A percentile compares a stretch with the other conserved stretches of the same genome.
phyloP scores from a whole-genome alignment of 2,329 filamentous ascomycete species.

The Teratosphaeria viscida region DNA sequence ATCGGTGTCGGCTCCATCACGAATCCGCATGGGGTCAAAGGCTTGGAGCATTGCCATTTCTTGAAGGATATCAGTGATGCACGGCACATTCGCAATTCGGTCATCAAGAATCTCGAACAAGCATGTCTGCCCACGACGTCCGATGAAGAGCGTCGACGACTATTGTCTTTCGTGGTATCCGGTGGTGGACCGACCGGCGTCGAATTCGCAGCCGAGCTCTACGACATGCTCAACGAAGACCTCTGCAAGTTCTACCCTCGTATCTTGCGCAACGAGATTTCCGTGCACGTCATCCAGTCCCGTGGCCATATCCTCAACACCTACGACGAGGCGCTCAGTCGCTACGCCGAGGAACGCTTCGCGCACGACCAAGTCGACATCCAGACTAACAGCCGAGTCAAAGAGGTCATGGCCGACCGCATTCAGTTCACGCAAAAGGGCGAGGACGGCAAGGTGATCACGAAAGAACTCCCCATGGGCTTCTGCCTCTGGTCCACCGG shows the following conservation, averaged over 20 bases:
- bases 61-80: constrained; percentile 93
- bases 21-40: constrained; percentile 92
- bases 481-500: constrained; percentile 98
- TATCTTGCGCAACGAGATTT: constrained; percentile 92
- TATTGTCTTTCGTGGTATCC: constrained; percentile 92
- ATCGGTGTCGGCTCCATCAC: constrained; percentile 85
- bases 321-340: constrained; percentile 88
- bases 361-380: constrained; percentile 84
- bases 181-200: constrained; percentile 94
- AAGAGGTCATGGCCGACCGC: constrained; percentile 72
- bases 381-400: constrained; percentile 84
- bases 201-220: constrained; percentile 93
- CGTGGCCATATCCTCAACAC: constrained; percentile 93
- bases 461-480: constrained; percentile 87
- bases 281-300: constrained; percentile 92
- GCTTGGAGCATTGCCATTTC: constrained; percentile 86
- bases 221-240: constrained; percentile 93
- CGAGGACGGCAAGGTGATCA: constrained; percentile 61
- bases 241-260: constrained; percentile 72
- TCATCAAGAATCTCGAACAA: constrained; percentile 80
- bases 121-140: constrained; percentile 87
- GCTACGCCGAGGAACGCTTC: constrained; percentile 85
- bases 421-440: constrained; percentile 82
- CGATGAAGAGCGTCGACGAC: constrained; percentile 74
- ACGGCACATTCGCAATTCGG: constrained; percentile 73